Percentiles rank a stretch among this genome's conserved stretches.
Conservation (phyloP, 768 basidiomycete genomes). For the Hygrocybe coccinea region DNA sequence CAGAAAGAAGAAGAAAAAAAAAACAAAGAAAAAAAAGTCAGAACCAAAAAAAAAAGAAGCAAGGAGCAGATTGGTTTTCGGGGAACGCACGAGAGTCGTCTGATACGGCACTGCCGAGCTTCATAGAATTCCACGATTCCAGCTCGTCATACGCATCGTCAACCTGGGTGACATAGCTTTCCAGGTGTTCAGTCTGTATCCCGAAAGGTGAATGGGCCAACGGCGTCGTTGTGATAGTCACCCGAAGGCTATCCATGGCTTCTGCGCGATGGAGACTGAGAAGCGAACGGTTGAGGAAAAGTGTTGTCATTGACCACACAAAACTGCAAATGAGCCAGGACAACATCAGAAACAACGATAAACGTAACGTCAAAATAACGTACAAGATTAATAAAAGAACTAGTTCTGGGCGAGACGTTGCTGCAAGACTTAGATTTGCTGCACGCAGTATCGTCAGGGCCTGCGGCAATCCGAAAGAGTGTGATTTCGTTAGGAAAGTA, state of each 20-base stretch:
- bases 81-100: no score
- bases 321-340: constrained; percentile 21
- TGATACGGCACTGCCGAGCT: no score
- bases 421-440: constrained; percentile 23
- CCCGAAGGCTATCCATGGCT: constrained; percentile 7
- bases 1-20: no score
- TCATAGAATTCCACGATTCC: background rate
- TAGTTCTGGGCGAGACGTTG: constrained; percentile 20
- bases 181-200: background rate
- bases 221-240: background rate
- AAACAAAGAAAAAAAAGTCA: no score
- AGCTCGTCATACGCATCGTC: background rate
- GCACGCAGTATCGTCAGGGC: constrained; percentile 22
- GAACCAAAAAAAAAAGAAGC: no score
- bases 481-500: background rate
- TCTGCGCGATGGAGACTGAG: constrained; percentile 22
- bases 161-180: background rate
- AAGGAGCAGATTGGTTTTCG: no score
- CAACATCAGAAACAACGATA: no score
- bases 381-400: constrained; percentile 27
- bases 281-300: constrained; percentile 31
- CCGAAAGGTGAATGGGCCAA: background rate
- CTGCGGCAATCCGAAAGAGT: constrained; percentile 4
- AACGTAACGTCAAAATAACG: constrained; percentile 8
- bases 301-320: constrained; percentile 32